Base-by-base conservation (phyloP, 2,329 filamentous ascomycete species). In the Graphiopsis chlorocephala region DNA sequence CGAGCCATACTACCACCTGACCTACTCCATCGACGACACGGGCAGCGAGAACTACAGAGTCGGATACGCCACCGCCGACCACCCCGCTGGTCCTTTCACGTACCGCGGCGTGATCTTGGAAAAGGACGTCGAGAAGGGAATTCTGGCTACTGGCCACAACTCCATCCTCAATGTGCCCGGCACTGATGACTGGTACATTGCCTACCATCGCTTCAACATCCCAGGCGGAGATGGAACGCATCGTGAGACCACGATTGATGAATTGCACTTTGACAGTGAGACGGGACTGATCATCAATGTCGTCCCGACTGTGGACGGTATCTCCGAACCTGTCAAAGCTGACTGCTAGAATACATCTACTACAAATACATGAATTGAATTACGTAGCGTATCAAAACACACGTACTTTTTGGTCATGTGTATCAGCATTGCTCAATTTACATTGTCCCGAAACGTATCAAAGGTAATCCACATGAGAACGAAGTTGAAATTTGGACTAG, bases 111-210 rank as follows among this genome's bases (percentile, higher is more conserved):
- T 82, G 0, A 74, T 84, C 8, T 65, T 83, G 29, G 67, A 80
- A 62, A 82, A 83, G 72, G 75, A 82, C 47, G 63, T 67, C 0
- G 71, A 72, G 0, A 70, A 77, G 60, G 80, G 79, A 0, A 82
- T 83, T n/a, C 70, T 82, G 6, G 81, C 73, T 0, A 82, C 81
- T 0, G 82, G 81, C 0, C 79, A 82, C 65, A 77, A 79, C 68
- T 81, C 80, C 0, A 76, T 83, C 3, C 67, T 83, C 20, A 81
- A 82, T 47, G 76, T 83, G 1, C 81, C 80, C 0, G 78, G 77
- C 0, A 82, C 80, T 0, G 81, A 83, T 66, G 75, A 82, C 26
- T 83, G 81, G 81, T 82, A 81, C 64, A 82, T 84, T 33, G 81
- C 76, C 0, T 83, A 83, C 57, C 81, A 83, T 66, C 77, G 81